Evolutionary conservation across 2,329 filamentous ascomycete species (phyloP), one percentile per base, ranked within the genome.

Genomic region (Penicillium sp.): DNA sequence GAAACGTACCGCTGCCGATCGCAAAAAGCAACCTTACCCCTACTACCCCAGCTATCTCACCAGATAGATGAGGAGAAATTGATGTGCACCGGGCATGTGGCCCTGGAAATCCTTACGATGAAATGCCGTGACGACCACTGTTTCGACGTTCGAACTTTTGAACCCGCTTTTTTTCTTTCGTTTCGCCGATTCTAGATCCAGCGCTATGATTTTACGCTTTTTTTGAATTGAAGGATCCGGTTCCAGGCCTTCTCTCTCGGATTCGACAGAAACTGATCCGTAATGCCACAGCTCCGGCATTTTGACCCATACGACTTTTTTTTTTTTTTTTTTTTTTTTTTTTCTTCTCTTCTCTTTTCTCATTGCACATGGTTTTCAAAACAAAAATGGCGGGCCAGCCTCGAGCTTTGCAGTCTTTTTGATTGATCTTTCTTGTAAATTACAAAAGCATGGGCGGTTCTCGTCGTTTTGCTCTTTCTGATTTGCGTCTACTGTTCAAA

Each of bases 1-100:
- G 61, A 74, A 72, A 60, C 71, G 70, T 52, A 73, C 72, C 50
- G 71, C 71, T 60, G 66, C 64, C 54, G 71, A 74, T 63, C 70
- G 68, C 49, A 63, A 63, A 54, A 74, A 74, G 58, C 67, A 63
- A 57, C 66, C 67, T 26, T 73, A 73, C 51, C 66, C 68, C 24
- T 73, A 73, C 52, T 70, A 72, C 56, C 66, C 65, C 39, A 66
- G 63, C 55, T 69, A 71, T 49, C 66, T 71, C 56, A 66, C 64
- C 58, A 69, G 70, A 65, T 69, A 60, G 27, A 14, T 29, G 29
- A 21, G 27, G n/a, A 24, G 11, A 22, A 11, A 48, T 33, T 27
- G 22, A 26, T n/a, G 21, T 27, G 19, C 35, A 39, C 10, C 19
- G 22, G 49, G 35, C 14, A 37, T 29, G 22, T 29, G 29, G 24